A percentile compares a stretch with the other conserved stretches of the same genome.
Conservation (phyloP, 2,329 filamentous ascomycete species). For the Epichloe bromicola region DNA sequence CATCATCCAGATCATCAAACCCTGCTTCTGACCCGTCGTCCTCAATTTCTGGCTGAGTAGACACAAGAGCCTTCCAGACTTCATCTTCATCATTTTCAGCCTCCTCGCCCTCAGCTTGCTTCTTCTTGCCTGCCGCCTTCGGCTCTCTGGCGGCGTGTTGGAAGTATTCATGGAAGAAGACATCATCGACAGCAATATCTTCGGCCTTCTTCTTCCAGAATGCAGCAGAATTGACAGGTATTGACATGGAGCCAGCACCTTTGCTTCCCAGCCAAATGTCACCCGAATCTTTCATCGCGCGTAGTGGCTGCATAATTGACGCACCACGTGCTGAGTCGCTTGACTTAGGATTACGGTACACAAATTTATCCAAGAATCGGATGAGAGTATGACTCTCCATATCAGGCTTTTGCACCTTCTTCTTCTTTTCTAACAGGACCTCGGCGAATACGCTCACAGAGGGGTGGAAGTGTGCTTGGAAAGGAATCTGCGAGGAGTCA, state of each 20-base stretch:
- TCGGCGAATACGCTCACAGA: constrained; percentile 77
- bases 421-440: constrained; percentile 53
- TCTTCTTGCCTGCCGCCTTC: constrained; percentile 39
- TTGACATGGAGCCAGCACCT: constrained; percentile 21
- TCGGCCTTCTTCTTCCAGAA: constrained; percentile 90
- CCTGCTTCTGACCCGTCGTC: constrained; percentile 38
- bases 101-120: constrained; percentile 32
- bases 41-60: constrained; percentile 56
- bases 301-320: constrained; percentile 93
- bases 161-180: constrained; percentile 99
- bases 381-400: constrained; percentile 81
- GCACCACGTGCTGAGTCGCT: constrained; percentile 55
- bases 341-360: constrained; percentile 87
- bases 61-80: constrained; percentile 83
- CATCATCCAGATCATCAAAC: constrained; percentile 35
- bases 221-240: constrained; percentile 63
- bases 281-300: constrained; percentile 36
- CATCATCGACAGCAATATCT: constrained; percentile 79
- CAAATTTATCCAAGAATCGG: constrained; percentile 93
- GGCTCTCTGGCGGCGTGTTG: constrained; percentile 52
- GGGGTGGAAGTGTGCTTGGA: constrained; percentile 69
- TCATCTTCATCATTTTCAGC: constrained; percentile 56
- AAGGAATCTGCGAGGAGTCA: constrained; percentile 17
- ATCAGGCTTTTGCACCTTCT: constrained; percentile 77
- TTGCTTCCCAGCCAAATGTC: constrained; percentile 45